These are phyloP conservation scores for Wickerhamomyces strasburgensis DNA, from an alignment of 805 yeast genomes.

Conservation along the genomic window DNA sequence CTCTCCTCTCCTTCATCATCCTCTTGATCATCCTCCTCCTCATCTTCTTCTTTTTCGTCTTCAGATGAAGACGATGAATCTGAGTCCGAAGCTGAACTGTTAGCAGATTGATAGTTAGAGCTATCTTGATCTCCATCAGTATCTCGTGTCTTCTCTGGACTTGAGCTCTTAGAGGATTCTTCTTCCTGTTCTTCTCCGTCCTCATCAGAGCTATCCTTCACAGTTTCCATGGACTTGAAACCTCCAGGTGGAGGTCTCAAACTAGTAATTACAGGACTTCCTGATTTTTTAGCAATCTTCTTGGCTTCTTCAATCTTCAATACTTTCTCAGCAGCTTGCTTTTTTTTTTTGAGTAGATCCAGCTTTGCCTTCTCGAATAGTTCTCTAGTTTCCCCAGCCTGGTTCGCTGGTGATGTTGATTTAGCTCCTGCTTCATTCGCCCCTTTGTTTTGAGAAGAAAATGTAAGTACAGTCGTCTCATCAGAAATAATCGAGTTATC, in stretches of 20 bases:
- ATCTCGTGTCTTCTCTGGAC: slow-evolving; percentile 1
- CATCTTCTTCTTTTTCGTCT: slow-evolving; percentile 23
- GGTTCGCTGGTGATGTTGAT: slow-evolving; percentile 1
- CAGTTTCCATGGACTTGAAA: background rate
- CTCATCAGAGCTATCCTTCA: slow-evolving; percentile 1
- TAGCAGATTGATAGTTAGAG: slow-evolving; percentile 2
- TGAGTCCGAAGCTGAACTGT: slow-evolving; percentile 32
- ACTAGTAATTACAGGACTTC: background rate
- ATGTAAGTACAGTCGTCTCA: too few species aligned
- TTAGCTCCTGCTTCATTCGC: too few species aligned
- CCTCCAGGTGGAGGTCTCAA: background rate
- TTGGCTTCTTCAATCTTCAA: slow-evolving; percentile 1
- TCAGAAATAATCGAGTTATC: too few species aligned
- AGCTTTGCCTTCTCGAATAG: slow-evolving; percentile 13
- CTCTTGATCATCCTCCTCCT: slow-evolving; percentile 10
- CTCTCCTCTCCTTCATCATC: slow-evolving; percentile 24
- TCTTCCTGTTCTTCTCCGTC: background rate
- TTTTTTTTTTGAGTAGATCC: slow-evolving; percentile 10
- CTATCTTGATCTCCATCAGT: slow-evolving; percentile 31
- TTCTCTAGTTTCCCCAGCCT: slow-evolving; percentile 7
- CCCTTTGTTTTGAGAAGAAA: too few species aligned
- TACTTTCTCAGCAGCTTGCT: slow-evolving; percentile 1
- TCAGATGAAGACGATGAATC: slow-evolving; percentile 20
- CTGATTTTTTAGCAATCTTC: background rate
- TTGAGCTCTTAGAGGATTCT: slow-evolving; percentile 1